Conservation (phyloP, 805 yeast species). For the Candida khao-thaluensis region DNA sequence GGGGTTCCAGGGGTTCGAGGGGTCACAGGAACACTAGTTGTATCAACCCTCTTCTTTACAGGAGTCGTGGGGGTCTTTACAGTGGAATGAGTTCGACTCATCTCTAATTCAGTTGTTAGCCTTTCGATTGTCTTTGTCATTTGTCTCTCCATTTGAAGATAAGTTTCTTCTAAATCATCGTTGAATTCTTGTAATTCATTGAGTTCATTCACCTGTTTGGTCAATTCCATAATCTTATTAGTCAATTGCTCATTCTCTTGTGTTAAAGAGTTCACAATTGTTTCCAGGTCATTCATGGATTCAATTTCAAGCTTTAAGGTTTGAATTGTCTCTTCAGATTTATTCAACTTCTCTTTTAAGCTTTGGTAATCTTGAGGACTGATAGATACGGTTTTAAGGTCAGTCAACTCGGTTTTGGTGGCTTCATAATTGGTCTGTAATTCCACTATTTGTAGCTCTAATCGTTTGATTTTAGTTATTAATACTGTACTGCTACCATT, state of each 20-base stretch:
- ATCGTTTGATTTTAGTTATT: slow-evolving; percentile 31
- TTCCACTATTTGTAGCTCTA: slow-evolving; percentile 41
- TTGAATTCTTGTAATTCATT: slow-evolving; percentile 52
- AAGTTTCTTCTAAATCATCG: slow-evolving; percentile 48
- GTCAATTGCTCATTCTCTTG: slow-evolving; percentile 36
- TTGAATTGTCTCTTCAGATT: slow-evolving; percentile 24
- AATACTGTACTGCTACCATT: slow-evolving; percentile 11
- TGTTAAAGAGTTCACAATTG: slow-evolving; percentile 33
- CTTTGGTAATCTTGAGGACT: slow-evolving; percentile 25
- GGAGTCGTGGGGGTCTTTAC: not conserved
- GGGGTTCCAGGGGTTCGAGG: no score
- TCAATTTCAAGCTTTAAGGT: slow-evolving; percentile 34
- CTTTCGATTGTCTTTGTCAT: slow-evolving; percentile 36
- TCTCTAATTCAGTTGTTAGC: slow-evolving; percentile 18
- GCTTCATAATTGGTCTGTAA: slow-evolving; percentile 5
- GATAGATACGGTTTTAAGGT: slow-evolving; percentile 12
- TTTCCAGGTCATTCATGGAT: slow-evolving; percentile 34
- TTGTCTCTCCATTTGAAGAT: slow-evolving; percentile 42
- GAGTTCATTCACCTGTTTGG: slow-evolving; percentile 41
- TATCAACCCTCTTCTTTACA: no score
- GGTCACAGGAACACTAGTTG: no score
- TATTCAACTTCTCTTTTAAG: slow-evolving; percentile 27
- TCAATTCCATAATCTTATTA: slow-evolving; percentile 31
- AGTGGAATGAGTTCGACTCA: not conserved
- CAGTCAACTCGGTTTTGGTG: slow-evolving; percentile 8